phyloP scores from a whole-genome alignment of 2,329 filamentous ascomycete species.

The Neospermospora avenae region DNA sequence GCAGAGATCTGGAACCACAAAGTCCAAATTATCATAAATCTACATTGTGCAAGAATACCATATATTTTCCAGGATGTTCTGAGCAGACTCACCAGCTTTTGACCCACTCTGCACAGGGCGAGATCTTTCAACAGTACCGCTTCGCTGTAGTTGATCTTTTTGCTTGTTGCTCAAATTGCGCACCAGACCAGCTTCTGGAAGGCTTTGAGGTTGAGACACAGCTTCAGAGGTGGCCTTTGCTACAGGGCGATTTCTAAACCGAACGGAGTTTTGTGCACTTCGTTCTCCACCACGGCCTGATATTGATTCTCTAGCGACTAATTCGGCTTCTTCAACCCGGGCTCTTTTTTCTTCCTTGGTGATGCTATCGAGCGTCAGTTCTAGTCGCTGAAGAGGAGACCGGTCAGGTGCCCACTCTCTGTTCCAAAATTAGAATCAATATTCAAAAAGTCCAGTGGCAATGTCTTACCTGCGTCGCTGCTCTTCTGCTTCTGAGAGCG shows the following conservation, averaged over 20 bases:
- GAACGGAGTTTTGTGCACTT: slow-evolving; percentile 31
- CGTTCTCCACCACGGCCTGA: slow-evolving; percentile 30
- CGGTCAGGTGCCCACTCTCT: slow-evolving; percentile 71
- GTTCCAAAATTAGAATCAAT: neutral
- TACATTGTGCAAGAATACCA: too few species aligned
- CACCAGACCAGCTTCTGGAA: slow-evolving; percentile 33
- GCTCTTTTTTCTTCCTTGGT: slow-evolving; percentile 95
- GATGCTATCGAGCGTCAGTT: slow-evolving; percentile 85
- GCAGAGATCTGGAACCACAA: too few species aligned
- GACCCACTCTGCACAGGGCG: slow-evolving; percentile 25
- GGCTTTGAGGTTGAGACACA: slow-evolving; percentile 23
- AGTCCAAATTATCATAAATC: too few species aligned
- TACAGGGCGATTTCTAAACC: slow-evolving; percentile 32
- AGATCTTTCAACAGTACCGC: slow-evolving; percentile 31
- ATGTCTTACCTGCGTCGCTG: slow-evolving; percentile 35
- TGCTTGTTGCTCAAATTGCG: slow-evolving; percentile 36
- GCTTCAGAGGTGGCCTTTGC: slow-evolving; percentile 24
- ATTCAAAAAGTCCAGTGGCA: neutral
- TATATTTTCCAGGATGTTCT: too few species aligned
- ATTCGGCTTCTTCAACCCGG: slow-evolving; percentile 77
- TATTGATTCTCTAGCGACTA: slow-evolving; percentile 57
- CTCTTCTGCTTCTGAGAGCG: slow-evolving; percentile 34
- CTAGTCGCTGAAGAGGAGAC: slow-evolving; percentile 89
- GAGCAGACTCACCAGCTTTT: neutral
- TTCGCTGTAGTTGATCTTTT: slow-evolving; percentile 37